Evolutionary conservation across 78 protist genomes (phyloP).

Genomic region (Emiliania huxleyi): DNA sequence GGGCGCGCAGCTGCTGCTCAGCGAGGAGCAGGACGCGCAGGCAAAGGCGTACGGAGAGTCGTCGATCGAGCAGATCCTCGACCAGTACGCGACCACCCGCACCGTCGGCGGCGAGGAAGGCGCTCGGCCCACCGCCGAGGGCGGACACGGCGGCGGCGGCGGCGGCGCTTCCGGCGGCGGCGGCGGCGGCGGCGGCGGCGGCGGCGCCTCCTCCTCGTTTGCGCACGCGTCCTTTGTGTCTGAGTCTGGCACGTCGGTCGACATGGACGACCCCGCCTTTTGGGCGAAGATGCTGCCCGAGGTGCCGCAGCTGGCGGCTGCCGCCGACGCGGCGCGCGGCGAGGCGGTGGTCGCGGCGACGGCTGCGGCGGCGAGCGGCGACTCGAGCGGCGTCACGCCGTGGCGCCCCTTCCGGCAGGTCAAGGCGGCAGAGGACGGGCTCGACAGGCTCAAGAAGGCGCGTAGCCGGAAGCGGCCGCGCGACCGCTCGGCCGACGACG

Average conservation of each 20-base stretch:
- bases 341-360: background rate
- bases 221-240: constrained; percentile 47
- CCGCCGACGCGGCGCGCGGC: background rate
- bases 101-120: background rate
- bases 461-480: background rate
- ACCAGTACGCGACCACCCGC: background rate
- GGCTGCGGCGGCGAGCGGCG: too few relatives aligned
- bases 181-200: background rate
- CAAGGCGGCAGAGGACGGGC: background rate
- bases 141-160: background rate
- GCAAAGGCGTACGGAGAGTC: background rate
- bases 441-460: background rate
- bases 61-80: background rate
- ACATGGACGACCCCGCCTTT: background rate
- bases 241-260: background rate
- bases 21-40: constrained; percentile 27
- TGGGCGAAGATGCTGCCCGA: constrained; percentile 14
- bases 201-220: constrained; percentile 26
- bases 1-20: constrained; percentile 37
- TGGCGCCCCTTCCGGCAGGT: background rate
- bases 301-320: background rate
- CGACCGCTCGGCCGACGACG: background rate
- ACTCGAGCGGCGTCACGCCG: background rate
- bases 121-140: background rate
- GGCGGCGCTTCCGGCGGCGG: background rate